Evolutionary conservation across 805 yeast species (phyloP), one percentile per base, ranked within the genome.

Genomic region (Saturnispora sekii): DNA sequence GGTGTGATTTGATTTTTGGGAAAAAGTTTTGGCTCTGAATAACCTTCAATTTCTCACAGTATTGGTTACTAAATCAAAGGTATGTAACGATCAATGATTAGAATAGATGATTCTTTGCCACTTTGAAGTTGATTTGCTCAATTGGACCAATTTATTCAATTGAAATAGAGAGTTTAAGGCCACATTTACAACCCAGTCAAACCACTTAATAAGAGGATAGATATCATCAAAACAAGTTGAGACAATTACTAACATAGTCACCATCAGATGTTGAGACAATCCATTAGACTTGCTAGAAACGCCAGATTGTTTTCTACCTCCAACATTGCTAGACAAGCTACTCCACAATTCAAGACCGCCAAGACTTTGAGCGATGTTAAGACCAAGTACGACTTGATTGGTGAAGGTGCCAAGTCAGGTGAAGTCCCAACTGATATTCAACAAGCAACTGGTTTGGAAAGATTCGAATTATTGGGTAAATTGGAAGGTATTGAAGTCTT

Each of bases 401-500:
- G 97, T 66, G 79, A 84, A 45, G 97, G 97, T 77, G 95, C 95
- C 53, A 74, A 76, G 56, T 60, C 57, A 44, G 95, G 90, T 55
- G 73, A 81, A 41, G 81, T 93, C 62, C 97, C 97, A 65, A 79
- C 95, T 49, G 96, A 89, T 67, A 64, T 85, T 55, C 96, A 93
- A 61, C 97, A 90, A 73, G 88, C 97, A 59, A 93, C 98, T 42
- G 98, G 98, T 84, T 73, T 90, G 62, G 97, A 85, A 70, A 88
- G 98, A 79, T 75, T 89, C 56, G 98, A 93, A 76, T 66, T 84
- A 57, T 77, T 93, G 60, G 97, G 94, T 72, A 84, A 87, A 69
- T 71, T 85, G 64, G 96, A 89, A 68, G 98, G 98, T 77, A 76
- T 90, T 55, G 97, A 93, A 59, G 76, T 93, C 52, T 85, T 84